Evolutionary conservation across 345 rosid genomes (phyloP).

Genomic region (Ceriops zippeliana): DNA sequence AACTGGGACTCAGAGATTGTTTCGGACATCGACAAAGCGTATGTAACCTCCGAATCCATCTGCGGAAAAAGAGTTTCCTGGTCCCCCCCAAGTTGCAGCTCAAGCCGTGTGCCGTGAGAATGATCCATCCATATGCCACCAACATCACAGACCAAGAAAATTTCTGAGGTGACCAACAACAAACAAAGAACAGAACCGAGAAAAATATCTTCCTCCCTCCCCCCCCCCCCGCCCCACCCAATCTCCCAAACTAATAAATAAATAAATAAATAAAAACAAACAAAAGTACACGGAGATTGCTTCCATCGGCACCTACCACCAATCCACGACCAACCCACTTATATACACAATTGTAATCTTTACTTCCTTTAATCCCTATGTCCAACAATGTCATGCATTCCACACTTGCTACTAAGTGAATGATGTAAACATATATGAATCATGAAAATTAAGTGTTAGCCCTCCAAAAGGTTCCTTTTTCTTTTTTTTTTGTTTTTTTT

Average conservation of each 20-base stretch:
- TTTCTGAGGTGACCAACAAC: neutral
- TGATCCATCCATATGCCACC: no score
- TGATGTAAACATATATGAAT: neutral
- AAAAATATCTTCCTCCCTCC: conserved; percentile 12
- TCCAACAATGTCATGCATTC: neutral
- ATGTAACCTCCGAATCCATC: no score
- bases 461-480: neutral
- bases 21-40: no score
- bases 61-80: no score
- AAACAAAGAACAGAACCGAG: conserved; percentile 5
- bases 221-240: no score
- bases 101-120: no score
- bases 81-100: no score
- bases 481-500: neutral
- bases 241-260: no score
- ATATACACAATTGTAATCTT: conserved; percentile 9
- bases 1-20: no score
- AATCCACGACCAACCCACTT: conserved; percentile 1
- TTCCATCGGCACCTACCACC: conserved; percentile 19
- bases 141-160: no score
- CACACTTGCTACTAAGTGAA: neutral
- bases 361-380: neutral
- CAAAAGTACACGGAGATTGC: neutral
- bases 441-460: conserved; percentile 4
- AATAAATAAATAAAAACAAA: neutral